These are phyloP conservation scores for Echites panduratus DNA, from an alignment of 257 asterid genomes.

Conservation along the genomic window DNA sequence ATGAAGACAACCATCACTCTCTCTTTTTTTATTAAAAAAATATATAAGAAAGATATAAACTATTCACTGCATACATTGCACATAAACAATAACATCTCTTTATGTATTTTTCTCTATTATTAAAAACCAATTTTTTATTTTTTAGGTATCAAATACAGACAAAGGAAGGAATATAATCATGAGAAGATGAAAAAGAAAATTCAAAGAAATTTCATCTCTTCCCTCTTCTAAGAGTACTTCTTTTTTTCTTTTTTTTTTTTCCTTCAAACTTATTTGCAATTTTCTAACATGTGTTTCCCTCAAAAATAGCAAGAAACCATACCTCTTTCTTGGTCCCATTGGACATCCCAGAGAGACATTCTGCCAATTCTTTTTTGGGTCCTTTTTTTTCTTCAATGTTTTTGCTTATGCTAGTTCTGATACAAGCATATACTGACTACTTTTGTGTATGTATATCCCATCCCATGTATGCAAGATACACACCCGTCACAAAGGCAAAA, in stretches of 20 bases:
- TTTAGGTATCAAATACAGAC: conserved; percentile 35
- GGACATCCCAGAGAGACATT: background rate
- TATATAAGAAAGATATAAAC: background rate
- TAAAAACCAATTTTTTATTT: conserved; percentile 3
- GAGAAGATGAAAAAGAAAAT: conserved; percentile 16
- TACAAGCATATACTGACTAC: background rate
- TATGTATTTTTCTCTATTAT: conserved; percentile 22
- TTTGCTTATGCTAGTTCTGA: background rate
- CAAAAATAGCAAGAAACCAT: background rate
- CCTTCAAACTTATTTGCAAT: background rate
- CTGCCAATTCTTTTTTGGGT: background rate
- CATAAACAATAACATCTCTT: conserved; percentile 31
- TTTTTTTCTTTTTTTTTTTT: background rate
- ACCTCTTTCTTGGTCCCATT: background rate
- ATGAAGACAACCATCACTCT: conserved; percentile 11
- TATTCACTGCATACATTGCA: conserved; percentile 6
- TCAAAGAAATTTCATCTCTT: conserved; percentile 8
- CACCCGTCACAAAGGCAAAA: background rate
- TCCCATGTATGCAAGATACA: background rate
- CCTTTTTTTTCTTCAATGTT: background rate
- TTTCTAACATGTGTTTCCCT: background rate
- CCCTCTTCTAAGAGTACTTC: too few relatives aligned
- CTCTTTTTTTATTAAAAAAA: background rate
- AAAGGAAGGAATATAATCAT: conserved; percentile 32
- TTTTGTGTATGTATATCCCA: background rate